Percentiles rank a stretch among this genome's conserved stretches.
Conservation (phyloP, 305 asterid species). For the Andrographis paniculata region DNA sequence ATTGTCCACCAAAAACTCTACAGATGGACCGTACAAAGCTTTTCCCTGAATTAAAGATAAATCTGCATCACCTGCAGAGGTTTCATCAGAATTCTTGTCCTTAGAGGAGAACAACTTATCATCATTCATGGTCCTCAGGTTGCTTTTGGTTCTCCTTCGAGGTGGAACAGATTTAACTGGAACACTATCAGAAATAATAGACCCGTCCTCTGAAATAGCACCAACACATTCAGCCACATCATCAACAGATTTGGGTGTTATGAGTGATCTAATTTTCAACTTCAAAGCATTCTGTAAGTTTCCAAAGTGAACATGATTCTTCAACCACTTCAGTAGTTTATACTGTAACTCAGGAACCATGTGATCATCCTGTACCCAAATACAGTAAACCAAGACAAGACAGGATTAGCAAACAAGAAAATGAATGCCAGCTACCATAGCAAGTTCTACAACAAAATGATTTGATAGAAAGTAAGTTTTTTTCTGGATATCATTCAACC, state of each 20-base stretch:
- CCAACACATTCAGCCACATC: conserved; percentile 38
- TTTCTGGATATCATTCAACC: neutral
- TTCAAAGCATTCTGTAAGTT: conserved; percentile 46
- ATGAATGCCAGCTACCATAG: conserved; percentile 1
- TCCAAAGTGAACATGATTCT: conserved; percentile 50
- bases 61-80: conserved; percentile 23
- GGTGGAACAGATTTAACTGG: conserved; percentile 73
- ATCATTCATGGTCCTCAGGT: conserved; percentile 34
- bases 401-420: conserved; percentile 4
- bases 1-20: no score
- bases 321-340: conserved; percentile 72
- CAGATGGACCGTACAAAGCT: conserved; percentile 29
- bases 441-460: neutral
- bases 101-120: conserved; percentile 26
- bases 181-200: conserved; percentile 40
- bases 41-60: conserved; percentile 29
- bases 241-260: neutral
- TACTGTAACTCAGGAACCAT: conserved; percentile 44
- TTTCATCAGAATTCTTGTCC: conserved; percentile 28
- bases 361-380: conserved; percentile 66
- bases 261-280: conserved; percentile 36
- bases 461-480: neutral
- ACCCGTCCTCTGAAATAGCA: conserved; percentile 38
- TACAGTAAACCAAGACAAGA: conserved; percentile 9
- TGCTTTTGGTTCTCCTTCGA: conserved; percentile 75